A percentile compares a stretch with the other conserved stretches of the same genome.
These are phyloP conservation scores for Hirschfeldia incana DNA, from an alignment of 345 rosid species.

Conservation along the genomic window DNA sequence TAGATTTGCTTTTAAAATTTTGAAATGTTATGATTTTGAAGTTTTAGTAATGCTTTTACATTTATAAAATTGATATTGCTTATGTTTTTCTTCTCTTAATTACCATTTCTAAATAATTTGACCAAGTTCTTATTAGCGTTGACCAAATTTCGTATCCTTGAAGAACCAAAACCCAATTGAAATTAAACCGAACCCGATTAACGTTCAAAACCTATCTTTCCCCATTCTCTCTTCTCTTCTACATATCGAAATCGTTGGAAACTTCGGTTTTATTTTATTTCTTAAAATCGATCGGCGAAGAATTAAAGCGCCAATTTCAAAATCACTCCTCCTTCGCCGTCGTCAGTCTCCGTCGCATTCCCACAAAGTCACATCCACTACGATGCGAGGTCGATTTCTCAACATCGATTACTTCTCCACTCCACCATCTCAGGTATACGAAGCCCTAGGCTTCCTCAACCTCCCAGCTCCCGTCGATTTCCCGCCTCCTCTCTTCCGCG, in stretches of 20 bases:
- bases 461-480: conserved; percentile 57
- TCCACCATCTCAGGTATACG: conserved; percentile 34
- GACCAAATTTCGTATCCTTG: too few species aligned
- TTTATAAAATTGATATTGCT: too few species aligned
- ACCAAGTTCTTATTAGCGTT: too few species aligned
- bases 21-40: too few species aligned
- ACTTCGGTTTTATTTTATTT: conserved; percentile 5
- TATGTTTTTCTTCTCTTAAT: too few species aligned
- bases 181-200: too few species aligned
- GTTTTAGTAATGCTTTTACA: too few species aligned
- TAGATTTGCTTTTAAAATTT: too few species aligned
- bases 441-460: conserved; percentile 60
- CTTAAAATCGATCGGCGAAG: conserved; percentile 14
- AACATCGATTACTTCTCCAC: conserved; percentile 54
- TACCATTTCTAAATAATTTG: too few species aligned
- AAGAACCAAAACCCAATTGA: neutral
- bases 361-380: neutral
- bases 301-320: conserved; percentile 49
- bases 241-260: conserved; percentile 14
- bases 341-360: neutral
- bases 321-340: conserved; percentile 12
- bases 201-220: neutral
- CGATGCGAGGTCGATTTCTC: conserved; percentile 81
- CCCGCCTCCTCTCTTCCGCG: conserved; percentile 30
- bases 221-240: neutral